These are phyloP conservation scores for Geopyxis carbonaria DNA, from an alignment of 495 filamentous ascomycete genomes.

Conservation along the genomic window DNA sequence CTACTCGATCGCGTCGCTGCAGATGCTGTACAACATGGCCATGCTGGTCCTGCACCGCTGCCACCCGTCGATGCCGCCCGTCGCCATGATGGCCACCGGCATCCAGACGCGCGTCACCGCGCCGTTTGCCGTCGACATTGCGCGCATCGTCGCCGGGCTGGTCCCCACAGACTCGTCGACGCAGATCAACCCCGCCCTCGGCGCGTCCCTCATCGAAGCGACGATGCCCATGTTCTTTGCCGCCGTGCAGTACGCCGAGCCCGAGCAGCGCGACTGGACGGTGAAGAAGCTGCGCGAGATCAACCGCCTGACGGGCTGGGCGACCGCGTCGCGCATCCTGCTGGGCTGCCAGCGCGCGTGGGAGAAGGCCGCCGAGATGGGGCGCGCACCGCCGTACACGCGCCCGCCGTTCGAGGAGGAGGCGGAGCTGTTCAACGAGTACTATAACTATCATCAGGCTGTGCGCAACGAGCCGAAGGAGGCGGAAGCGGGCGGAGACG, in stretches of 20 bases:
- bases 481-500: constrained; percentile 6
- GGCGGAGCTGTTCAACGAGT: constrained; percentile 20
- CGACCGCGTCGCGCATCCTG: constrained; percentile 60
- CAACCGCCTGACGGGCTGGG: constrained; percentile 70
- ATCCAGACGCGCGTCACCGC: constrained; percentile 54
- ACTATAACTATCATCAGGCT: constrained; percentile 1
- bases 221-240: constrained; percentile 72
- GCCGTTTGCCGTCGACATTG: constrained; percentile 53
- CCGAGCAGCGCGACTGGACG: constrained; percentile 56
- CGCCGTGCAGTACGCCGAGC: constrained; percentile 59
- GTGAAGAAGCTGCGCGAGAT: constrained; percentile 57
- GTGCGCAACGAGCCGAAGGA: constrained; percentile 6
- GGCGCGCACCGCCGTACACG: constrained; percentile 57
- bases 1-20: constrained; percentile 68
- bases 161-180: constrained; percentile 41
- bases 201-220: constrained; percentile 62
- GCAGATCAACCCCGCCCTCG: constrained; percentile 59
- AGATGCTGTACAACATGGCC: constrained; percentile 67
- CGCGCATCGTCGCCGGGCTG: constrained; percentile 65
- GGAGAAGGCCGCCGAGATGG: constrained; percentile 50
- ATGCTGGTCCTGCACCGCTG: constrained; percentile 59
- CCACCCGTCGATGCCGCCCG: constrained; percentile 78
- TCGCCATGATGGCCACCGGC: constrained; percentile 69
- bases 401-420: constrained; percentile 31
- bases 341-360: constrained; percentile 70